Conservation (phyloP, 495 filamentous ascomycete species). For the Tuber melanosporum region DNA sequence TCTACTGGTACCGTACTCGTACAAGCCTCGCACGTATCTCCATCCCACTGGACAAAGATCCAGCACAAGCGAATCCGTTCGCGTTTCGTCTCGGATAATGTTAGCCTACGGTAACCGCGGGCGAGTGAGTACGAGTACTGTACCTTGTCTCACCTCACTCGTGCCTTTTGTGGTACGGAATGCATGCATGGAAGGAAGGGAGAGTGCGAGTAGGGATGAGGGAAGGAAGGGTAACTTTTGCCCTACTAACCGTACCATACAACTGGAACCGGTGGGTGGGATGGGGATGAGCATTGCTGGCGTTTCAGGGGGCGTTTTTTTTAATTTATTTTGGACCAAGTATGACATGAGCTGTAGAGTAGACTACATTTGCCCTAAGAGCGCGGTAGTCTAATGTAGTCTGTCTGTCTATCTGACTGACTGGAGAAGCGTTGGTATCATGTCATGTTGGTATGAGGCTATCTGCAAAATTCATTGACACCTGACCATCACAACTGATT, state of each 20-base stretch:
- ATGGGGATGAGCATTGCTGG: not conserved
- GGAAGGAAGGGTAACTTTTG: not conserved
- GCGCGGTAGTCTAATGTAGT: not conserved
- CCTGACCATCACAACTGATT: too few species aligned
- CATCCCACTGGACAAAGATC: not conserved
- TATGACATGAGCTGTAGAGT: not conserved
- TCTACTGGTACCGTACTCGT: too few species aligned
- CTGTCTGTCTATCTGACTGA: too few species aligned
- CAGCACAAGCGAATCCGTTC: not conserved
- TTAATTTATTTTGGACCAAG: not conserved
- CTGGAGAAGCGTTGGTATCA: not conserved
- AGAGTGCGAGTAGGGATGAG: too few species aligned
- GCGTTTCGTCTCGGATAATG: not conserved
- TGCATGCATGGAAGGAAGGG: not conserved
- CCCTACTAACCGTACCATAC: too few species aligned
- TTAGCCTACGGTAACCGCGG: not conserved
- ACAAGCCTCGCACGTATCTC: not conserved
- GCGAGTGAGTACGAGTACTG: not conserved
- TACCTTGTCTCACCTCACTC: not conserved
- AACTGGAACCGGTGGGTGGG: not conserved
- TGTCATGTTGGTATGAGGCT: not conserved
- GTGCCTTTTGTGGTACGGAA: not conserved
- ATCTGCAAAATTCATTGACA: too few species aligned
- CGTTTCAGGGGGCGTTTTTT: not conserved
- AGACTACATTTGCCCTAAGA: not conserved